Evolutionary conservation across 2,329 filamentous ascomycete species (phyloP), one percentile per base, ranked within the genome.

Genomic region (Parastagonospora nodorum): DNA sequence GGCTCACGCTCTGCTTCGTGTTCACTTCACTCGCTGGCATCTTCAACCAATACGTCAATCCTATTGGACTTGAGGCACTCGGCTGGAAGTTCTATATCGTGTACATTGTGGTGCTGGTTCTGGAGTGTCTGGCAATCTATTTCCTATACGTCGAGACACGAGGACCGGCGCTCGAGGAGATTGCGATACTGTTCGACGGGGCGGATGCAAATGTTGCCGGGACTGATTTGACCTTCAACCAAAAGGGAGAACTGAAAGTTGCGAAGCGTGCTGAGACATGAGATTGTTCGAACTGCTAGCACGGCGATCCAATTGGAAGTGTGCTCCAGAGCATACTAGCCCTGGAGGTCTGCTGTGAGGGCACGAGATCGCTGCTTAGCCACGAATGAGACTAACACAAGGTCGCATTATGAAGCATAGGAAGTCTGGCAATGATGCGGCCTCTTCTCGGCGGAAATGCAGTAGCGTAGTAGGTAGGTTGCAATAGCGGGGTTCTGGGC

Each of bases 11-110:
- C 36, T 83, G 57, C 51, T 60, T 63, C 39, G 53, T 86, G 77
- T 85, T 85, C 67, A 86, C 72, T 78, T 83, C 48, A 75, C 83
- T 46, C 74, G 86, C 38, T 78, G 51, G 57, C 14, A 40, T 84
- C 35, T 77, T 87, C 54, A 81, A 82, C 60, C 82, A 83, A 74
- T 84, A 75, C 54, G 80, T 80, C 60, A 88, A 87, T 74, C 68
- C 66, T 0, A 62, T 72, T 29, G 69, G 63, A 1, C 54, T 73
- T 32, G 58, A 67, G 5, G 46, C 56, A 4, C 53, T 72, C n/a
- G 54, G 42, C 0, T 72, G 66, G 69, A 67, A 64, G 45, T 73
- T 64, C 57, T 72, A 71, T 44, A 53, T 72, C 15, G 66, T 73
- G 2, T 74, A 68, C 49, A 54, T 67, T 38, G 63, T 55, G 2